Base-by-base conservation (phyloP, 768 basidiomycete species). In the Imleria badia region DNA sequence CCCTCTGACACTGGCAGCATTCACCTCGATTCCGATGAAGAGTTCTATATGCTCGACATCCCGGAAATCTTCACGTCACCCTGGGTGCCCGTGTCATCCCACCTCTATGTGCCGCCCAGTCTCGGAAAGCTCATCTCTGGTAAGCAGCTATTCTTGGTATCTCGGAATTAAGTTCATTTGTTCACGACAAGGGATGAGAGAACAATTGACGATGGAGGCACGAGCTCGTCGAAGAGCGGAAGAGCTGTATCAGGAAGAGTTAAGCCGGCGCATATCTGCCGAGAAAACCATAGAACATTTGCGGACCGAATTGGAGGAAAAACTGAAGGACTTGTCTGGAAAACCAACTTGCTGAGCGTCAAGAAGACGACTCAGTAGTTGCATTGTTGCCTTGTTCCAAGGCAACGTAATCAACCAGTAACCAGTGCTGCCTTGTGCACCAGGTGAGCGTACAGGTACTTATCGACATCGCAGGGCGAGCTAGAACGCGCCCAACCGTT, bases 211-310 rank as follows among this genome's bases (percentile, higher is more conserved):
- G 13, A 53, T 64, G 26, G 70, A 74, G 45, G 58, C 59, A 19
- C 64, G 60, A 34, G 72, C 72, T 36, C 76, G 75, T 31, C 60
- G 45, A 46, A 66, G 64, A 40, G 70, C 70, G 3, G 75, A 76
- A 64, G 61, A 59, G 19, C 56, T 61, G 22, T 68, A 66, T 59
- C 61, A 65, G 12, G 59, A 61, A 41, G 76, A 77, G 40, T 34
- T 71, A 45, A 60, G 47, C 29, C 63, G 58, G 41, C 73, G 74
- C 31, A 57, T 69, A 38, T 60, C 53, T 35, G 72, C 69, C 2
- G 75, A 76, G 52, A 48, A 59, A 51, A 56, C 49, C 26, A 54
- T 64, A 36, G 50, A 57, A 38, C 58, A 53, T 12, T 45, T 70
- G 47, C 63, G 52, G 29, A 36, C n/a, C 30, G 33, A 54, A 22